phyloP scores from a whole-genome alignment of 441 rosid genomes.

The Viola pubescens region DNA sequence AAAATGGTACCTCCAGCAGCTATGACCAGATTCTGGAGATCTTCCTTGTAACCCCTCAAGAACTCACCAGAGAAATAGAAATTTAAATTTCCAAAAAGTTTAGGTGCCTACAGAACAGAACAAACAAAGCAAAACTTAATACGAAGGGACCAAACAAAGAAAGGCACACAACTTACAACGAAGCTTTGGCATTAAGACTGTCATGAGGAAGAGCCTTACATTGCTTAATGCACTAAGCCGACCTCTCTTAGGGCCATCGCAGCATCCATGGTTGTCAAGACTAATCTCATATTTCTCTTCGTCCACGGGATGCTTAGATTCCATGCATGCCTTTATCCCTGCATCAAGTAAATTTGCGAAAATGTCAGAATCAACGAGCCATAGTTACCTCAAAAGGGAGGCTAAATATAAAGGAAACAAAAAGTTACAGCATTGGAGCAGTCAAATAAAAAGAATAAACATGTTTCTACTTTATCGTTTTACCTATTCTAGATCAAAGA shows the following conservation, averaged over 20 bases:
- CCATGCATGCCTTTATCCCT: slow-evolving; percentile 85
- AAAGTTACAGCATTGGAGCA: not conserved
- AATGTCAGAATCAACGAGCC: not conserved
- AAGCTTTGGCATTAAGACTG: not conserved
- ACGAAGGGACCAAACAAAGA: not conserved
- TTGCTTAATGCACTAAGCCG: slow-evolving; percentile 48
- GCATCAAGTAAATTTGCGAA: slow-evolving; percentile 11
- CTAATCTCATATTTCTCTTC: slow-evolving; percentile 71
- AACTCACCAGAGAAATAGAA: slow-evolving; percentile 68
- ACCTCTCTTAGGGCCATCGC: slow-evolving; percentile 60
- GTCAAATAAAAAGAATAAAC: not conserved
- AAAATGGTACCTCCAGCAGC: slow-evolving; percentile 58
- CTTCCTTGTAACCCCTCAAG: slow-evolving; percentile 45
- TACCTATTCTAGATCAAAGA: not conserved
- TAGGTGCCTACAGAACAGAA: slow-evolving; percentile 42
- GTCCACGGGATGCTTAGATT: slow-evolving; percentile 33
- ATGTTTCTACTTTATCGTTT: too few relatives aligned
- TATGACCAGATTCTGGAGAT: slow-evolving; percentile 53
- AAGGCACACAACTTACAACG: not conserved
- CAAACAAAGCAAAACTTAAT: not conserved
- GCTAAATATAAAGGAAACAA: too few relatives aligned
- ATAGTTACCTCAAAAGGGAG: not conserved
- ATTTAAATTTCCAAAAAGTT: slow-evolving; percentile 55
- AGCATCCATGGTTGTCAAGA: slow-evolving; percentile 60
- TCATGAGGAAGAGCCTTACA: slow-evolving; percentile 23